phyloP scores from a whole-genome alignment of 176 grass and related monocot genomes.

The Aegilops umbellulata region DNA sequence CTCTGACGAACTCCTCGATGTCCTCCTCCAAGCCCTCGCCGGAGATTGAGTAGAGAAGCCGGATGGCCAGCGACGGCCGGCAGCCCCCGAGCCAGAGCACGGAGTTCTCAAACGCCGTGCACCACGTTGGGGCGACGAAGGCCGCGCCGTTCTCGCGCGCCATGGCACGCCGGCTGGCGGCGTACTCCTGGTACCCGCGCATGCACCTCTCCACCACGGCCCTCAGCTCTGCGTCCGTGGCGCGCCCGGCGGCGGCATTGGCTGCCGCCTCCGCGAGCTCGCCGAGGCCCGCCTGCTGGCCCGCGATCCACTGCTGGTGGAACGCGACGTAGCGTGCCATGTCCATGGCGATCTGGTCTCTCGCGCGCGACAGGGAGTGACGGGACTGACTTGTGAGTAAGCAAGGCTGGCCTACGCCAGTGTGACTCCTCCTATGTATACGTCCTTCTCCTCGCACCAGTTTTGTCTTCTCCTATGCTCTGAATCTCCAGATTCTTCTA shows the following conservation, averaged over 20 bases:
- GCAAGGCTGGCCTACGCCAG: neutral
- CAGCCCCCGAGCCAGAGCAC: conserved; percentile 73
- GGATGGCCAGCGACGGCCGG: conserved; percentile 64
- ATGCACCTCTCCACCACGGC: conserved; percentile 48
- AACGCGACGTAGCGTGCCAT: conserved; percentile 22
- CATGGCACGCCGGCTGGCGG: conserved; percentile 21
- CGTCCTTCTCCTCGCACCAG: neutral
- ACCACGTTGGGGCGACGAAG: conserved; percentile 72
- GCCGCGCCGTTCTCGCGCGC: conserved; percentile 33
- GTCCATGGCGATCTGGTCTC: neutral
- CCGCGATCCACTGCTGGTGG: conserved; percentile 48
- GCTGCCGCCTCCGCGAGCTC: conserved; percentile 29
- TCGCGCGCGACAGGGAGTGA: neutral
- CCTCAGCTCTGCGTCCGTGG: conserved; percentile 46
- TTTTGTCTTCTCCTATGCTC: neutral
- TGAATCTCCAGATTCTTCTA: neutral
- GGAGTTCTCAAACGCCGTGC: conserved; percentile 72
- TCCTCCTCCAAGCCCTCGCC: conserved; percentile 56
- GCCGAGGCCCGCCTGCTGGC: conserved; percentile 41
- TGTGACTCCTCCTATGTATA: neutral
- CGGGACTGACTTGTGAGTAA: neutral
- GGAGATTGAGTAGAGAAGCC: conserved; percentile 64
- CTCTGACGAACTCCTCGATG: conserved; percentile 34
- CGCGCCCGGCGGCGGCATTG: conserved; percentile 18
- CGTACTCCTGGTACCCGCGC: conserved; percentile 59